Conservation (phyloP, 2,329 filamentous ascomycete genomes). For the Arachnopeziza araneosa region DNA sequence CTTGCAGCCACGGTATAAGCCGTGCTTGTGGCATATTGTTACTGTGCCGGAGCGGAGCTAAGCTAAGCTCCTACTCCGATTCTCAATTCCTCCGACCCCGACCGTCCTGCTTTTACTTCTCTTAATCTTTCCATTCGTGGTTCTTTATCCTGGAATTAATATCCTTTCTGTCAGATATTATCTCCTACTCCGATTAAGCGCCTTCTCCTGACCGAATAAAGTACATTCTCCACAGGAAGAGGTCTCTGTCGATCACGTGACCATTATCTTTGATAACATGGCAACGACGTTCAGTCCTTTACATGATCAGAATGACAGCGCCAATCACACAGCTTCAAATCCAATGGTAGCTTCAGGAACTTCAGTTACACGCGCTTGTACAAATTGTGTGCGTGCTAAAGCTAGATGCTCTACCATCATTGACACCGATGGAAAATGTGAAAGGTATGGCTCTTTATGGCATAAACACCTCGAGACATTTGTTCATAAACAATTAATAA, state of each 20-base stretch:
- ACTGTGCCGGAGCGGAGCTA: not conserved
- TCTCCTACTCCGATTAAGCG: too few relatives aligned
- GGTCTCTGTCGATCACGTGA: too few relatives aligned
- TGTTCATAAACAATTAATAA: not conserved
- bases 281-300: not conserved
- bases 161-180: too few relatives aligned
- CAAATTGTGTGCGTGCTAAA: slow-evolving; percentile 1
- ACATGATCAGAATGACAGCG: not conserved
- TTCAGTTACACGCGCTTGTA: not conserved
- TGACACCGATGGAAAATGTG: not conserved
- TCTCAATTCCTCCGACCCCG: not conserved
- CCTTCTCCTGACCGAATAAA: too few relatives aligned
- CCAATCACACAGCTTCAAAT: not conserved
- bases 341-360: not conserved
- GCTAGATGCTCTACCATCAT: not conserved
- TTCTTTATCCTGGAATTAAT: too few relatives aligned
- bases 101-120: not conserved
- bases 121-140: not conserved
- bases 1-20: too few relatives aligned
- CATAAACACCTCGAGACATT: not conserved
- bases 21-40: too few relatives aligned
- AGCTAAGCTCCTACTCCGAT: not conserved
- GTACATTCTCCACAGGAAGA: too few relatives aligned
- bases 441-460: not conserved
- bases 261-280: too few relatives aligned